Conservation (phyloP, 192 early-diverging fungal genomes). For the Borealophlyctis nickersoniae region DNA sequence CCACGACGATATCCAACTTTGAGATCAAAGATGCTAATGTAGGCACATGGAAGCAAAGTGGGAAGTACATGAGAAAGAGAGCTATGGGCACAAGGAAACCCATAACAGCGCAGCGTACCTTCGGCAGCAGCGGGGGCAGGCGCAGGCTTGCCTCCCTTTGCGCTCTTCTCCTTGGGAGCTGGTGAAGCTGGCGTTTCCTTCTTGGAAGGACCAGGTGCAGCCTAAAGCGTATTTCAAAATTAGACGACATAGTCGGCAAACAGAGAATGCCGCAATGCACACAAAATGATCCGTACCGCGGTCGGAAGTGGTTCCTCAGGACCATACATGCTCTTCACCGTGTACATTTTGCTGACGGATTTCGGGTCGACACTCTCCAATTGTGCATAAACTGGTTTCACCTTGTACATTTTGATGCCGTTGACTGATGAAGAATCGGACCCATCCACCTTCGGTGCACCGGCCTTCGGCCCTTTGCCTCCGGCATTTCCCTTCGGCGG, state of each 20-base stretch:
- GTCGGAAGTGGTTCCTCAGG: constrained; percentile 29
- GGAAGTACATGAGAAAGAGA: no score
- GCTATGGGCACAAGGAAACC: not conserved
- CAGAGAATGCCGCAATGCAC: no score
- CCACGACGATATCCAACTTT: constrained; percentile 91
- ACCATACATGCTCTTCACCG: constrained; percentile 47
- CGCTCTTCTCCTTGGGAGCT: constrained; percentile 47
- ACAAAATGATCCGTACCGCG: no score
- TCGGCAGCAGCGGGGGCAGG: constrained; percentile 21
- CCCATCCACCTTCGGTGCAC: constrained; percentile 14
- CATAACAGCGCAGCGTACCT: not conserved
- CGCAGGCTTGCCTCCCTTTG: constrained; percentile 33
- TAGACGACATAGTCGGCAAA: no score
- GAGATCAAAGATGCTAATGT: constrained; percentile 50
- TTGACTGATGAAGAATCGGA: constrained; percentile 11
- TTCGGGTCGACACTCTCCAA: constrained; percentile 32
- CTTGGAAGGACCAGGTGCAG: no score
- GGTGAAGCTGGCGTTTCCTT: no score
- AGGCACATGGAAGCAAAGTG: not conserved
- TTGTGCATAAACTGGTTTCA: constrained; percentile 36
- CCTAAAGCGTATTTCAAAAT: no score
- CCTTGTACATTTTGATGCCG: constrained; percentile 46
- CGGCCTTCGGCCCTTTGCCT: constrained; percentile 8
- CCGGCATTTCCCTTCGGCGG: constrained; percentile 2
- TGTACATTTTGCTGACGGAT: constrained; percentile 49